Base-by-base conservation (phyloP, 345 rosid species). In the Physaria fendleri region DNA sequence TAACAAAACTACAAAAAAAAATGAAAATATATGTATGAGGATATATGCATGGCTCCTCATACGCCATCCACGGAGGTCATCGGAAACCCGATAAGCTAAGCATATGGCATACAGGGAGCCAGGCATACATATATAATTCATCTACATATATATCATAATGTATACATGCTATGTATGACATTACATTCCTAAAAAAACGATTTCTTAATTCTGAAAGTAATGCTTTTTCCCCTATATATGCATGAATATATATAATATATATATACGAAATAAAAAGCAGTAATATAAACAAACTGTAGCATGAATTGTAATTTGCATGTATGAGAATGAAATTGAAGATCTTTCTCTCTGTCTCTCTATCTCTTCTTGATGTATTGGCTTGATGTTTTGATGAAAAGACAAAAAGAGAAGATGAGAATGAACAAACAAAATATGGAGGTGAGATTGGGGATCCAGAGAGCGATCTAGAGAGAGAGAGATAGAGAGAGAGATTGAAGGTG, bases 61-160 rank as follows among this genome's bases (percentile, higher is more conserved):
- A 89, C 95, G 97, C 97, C 97, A 89, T 85, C 81, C 91, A 78
- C 87, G 73, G 76, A 82, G 87, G 77, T 82, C 87, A 69, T 69
- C 91, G 89, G 89, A 68, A 42, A 16, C 67, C 70, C 66, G 94
- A 69, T 75, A 81, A 69, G 77, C 80, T 78, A 69, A 69, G 78
- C 81, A 74, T 76, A 85, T 89, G 97, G 97, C 97, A 89, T 89
- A 89, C 97, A 89, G 97, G 97, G 97, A 89, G 97, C 97, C 97
- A 89, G 97, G 97, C 94, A 85, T 76, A 83, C 69, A 64, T 20
- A 63, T 60, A 56, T 37, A 43, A 35, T 18, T 57, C 62, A 58
- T 17, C 24, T 41, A 41, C 53, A 34, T 41, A 34, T 23, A 34
- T 2, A 8, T 33, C 53, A 42, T 33, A 47, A 49, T 24, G 37